phyloP scores from a whole-genome alignment of 108 stramenopile genomes.

The Skeletonema potamos region DNA sequence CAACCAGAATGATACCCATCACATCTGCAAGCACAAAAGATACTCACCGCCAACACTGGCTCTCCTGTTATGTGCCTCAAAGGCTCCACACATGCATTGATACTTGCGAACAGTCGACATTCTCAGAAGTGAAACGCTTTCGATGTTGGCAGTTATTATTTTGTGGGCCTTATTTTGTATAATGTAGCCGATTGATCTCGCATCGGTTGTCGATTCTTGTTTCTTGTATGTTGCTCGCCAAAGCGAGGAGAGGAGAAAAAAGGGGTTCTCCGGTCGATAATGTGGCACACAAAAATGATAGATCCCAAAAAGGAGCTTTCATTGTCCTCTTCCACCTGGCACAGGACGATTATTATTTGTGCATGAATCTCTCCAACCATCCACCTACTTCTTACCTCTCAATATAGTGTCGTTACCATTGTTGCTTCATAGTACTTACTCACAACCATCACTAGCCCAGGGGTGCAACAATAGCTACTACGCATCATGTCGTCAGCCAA shows the following conservation, averaged over 20 bases:
- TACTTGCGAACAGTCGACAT: background rate
- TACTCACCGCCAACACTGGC: slow-evolving; percentile 24
- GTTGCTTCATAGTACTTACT: background rate
- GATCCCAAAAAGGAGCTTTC: background rate
- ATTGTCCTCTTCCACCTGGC: background rate
- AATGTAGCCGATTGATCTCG: no score
- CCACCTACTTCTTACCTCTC: background rate
- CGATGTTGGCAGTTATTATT: background rate
- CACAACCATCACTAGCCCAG: no score
- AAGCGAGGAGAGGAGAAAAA: no score
- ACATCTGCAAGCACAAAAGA: no score
- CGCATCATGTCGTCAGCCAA: background rate
- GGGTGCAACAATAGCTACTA: background rate
- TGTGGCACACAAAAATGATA: background rate
- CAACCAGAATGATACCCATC: no score
- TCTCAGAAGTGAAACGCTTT: no score
- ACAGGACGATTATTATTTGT: background rate
- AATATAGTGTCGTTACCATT: background rate
- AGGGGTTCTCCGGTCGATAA: no score
- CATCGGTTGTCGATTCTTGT: no score
- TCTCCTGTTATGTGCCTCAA: slow-evolving; percentile 43
- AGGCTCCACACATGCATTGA: slow-evolving; percentile 44
- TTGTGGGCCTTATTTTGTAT: no score
- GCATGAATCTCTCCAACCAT: background rate
- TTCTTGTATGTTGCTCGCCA: no score